Conservation (phyloP, 768 basidiomycete species). For the Termitomyces sp. region DNA sequence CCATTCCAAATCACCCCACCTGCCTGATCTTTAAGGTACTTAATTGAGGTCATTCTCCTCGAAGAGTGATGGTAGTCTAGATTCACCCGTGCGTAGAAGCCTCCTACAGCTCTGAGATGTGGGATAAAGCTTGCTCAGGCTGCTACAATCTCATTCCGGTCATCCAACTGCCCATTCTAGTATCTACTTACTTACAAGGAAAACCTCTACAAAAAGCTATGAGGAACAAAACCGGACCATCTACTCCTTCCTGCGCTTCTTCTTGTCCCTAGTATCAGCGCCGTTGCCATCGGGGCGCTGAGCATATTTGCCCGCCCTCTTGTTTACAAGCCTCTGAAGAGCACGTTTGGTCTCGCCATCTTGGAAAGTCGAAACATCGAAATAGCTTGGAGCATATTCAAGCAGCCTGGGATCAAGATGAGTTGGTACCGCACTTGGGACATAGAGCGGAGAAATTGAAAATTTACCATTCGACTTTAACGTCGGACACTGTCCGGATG, state of each 20-base stretch:
- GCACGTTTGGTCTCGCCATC: conserved; percentile 73
- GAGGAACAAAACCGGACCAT: not conserved
- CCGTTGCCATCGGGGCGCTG: conserved; percentile 21
- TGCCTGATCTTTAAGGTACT: no score
- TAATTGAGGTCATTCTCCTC: no score
- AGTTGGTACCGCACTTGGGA: not conserved
- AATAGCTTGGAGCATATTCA: conserved; percentile 54
- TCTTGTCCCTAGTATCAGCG: conserved; percentile 26
- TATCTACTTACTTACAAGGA: conserved; percentile 5
- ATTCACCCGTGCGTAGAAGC: no score
- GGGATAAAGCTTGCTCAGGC: no score
- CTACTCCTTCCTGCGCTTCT: conserved; percentile 32
- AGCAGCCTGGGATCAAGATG: conserved; percentile 32
- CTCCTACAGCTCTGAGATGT: no score
- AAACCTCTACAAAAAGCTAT: not conserved
- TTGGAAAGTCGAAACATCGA: conserved; percentile 61
- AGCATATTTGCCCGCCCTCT: conserved; percentile 44
- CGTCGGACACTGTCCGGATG: conserved; percentile 89
- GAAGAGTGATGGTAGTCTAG: no score
- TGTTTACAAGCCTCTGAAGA: conserved; percentile 52
- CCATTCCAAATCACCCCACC: no score
- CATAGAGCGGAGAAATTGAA: not conserved
- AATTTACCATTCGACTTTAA: conserved; percentile 81
- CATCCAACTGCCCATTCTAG: conserved; percentile 3
- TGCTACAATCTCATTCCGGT: not conserved